A percentile compares a stretch with the other conserved stretches of the same genome.
Conservation (phyloP, 768 basidiomycete species). For the Lactarius hengduanensis region DNA sequence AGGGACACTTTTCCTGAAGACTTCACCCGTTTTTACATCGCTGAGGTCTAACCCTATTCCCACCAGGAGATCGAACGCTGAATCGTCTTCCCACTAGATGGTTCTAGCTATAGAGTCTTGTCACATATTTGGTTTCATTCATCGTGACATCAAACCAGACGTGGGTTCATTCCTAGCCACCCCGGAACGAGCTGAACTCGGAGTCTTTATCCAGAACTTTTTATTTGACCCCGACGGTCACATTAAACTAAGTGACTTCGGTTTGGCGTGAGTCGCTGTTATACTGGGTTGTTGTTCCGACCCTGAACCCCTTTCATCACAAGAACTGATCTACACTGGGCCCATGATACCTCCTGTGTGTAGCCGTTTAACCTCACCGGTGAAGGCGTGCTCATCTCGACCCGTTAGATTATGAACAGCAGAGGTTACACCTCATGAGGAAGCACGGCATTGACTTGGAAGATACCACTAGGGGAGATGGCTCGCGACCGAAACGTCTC, state of each 20-base stretch:
- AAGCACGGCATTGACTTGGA: constrained; percentile 96
- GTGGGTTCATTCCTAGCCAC: constrained; percentile 43
- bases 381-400: constrained; percentile 22
- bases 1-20: constrained; percentile 87
- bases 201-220: constrained; percentile 67
- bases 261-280: constrained; percentile 73
- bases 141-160: constrained; percentile 96
- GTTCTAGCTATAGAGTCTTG: constrained; percentile 90
- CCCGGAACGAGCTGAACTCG: constrained; percentile 7
- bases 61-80: constrained; percentile 9
- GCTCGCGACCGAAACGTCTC: constrained; percentile 73
- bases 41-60: constrained; percentile 60
- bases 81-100: constrained; percentile 57
- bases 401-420: constrained; percentile 84
- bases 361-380: constrained; percentile 29
- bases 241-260: constrained; percentile 94
- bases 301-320: constrained; percentile 19
- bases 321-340: constrained; percentile 94
- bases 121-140: constrained; percentile 94
- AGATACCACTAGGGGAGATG: constrained; percentile 66
- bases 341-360: constrained; percentile 89
- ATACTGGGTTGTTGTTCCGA: constrained; percentile 1
- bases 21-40: constrained; percentile 90
- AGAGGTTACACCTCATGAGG: constrained; percentile 80
- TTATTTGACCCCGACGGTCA: constrained; percentile 92